Evolutionary conservation across 139 green algal genomes (phyloP), one percentile per base, ranked within the genome.

Genomic region (Coccomyxa sp.): DNA sequence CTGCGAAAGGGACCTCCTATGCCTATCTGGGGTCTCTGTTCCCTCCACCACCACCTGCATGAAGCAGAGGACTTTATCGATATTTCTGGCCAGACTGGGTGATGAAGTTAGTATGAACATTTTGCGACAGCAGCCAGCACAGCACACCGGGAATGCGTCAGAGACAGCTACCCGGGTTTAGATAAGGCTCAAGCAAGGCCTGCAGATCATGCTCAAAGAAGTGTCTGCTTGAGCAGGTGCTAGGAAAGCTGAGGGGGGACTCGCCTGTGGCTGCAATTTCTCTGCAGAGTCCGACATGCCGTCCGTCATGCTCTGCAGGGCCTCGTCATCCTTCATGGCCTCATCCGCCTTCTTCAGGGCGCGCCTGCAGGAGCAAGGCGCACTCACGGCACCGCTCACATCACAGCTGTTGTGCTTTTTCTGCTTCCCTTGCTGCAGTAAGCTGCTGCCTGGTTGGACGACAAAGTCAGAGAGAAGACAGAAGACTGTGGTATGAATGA

Each of bases 341-440:
- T 18, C 38, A 24, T 76, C 71, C 39, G 71, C 71, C 38, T 38
- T 31, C 71, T 58, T 55, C 71, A 76, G 6, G 8, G 71, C 71
- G 38, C 39, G 71, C 71, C 71, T 76, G 71, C 71, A 55, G 10
- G 1, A 38, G 14, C 16, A 38, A 34, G 16, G 35, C 4, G 9
- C 33, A 50, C 2, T 41, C 1, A 31, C 3, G 1, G 14, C 70
- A 39, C 7, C 29, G 70, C 18, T 54, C 70, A 54, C 7, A 41
- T 27, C 18, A 44, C 70, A 58, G 34, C 7, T 34, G 2, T 35
- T 2, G 39, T 16, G 38, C 14, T 5, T 4, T 38, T 0, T 2
- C 38, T n/a, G 6, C 0, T 16, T 35, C 27, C 71, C 35, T 44
- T 55, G 39, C 27, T 7, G 27, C 37, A 27, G 22, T 7, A 37